Base-by-base conservation (phyloP, 2,329 filamentous ascomycete species). In the Teratosphaeria destructans region DNA sequence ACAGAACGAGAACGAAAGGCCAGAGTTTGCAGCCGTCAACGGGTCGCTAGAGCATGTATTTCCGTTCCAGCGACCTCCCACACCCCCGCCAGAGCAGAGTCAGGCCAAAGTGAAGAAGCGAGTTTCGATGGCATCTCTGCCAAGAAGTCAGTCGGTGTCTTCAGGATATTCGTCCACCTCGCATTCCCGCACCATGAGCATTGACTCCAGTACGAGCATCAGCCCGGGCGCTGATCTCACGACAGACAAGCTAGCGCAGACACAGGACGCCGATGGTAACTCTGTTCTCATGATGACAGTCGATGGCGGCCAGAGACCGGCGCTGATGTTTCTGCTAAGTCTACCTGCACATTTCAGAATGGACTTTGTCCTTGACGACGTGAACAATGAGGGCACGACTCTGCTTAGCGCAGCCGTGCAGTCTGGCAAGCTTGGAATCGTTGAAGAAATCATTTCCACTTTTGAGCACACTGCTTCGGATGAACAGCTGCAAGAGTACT, bases 351-450 rank as follows among this genome's bases (percentile, higher is more conserved):
- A 89, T 70, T 97, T 90, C 70, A 82, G 90, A 0, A 72, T 85
- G 1, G 76, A 83, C 0, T 80, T 85, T 61, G 80, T 99, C 11
- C 77, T 97, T 3, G 84, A 89, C 59, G 95, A 99, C 72, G 83
- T 85, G 62, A 95, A 95, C 69, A 91, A 90, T 64, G 90, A 96
- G 65, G 89, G 90, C 2, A 95, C 91, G 0, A 96, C 90, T 0
- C 77, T 99, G 4, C 75, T 99, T 19, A 96, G 88, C 72, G 90
- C 93, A 52, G 92, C 94, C 5, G 87, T 97, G 11, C 95, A 99
- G 71, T 79, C 92, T 3, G 90, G 89, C 0, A 83, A 95, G 67
- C 78, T 78, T 1, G 85, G 88, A 52, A 79, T 95, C 11, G 88
- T 95, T 52, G 83, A 90, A 62, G 82, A 86, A 12, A 77, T 97